Evolutionary conservation across 306 rosid genomes (phyloP).

Genomic region (Cicer arietinum): DNA sequence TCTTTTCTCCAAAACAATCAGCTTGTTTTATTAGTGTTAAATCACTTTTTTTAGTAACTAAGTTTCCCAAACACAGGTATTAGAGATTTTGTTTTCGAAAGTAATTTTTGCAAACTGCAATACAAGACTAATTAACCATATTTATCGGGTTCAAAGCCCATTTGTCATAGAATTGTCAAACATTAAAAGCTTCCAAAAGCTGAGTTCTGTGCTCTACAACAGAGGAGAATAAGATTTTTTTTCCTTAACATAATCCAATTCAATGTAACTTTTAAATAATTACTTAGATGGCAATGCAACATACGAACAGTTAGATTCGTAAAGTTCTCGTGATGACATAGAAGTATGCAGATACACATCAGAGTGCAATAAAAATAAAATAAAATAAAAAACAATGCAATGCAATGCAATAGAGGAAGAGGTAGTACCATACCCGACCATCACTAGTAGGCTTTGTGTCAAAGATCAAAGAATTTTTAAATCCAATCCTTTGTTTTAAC

Average conservation of each 20-base stretch:
- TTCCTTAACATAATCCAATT: neutral
- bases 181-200: slow-evolving; percentile 34
- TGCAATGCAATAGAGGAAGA: slow-evolving; percentile 35
- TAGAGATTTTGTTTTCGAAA: neutral
- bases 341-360: slow-evolving; percentile 25
- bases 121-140: slow-evolving; percentile 18
- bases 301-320: slow-evolving; percentile 27
- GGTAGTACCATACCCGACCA: slow-evolving; percentile 78
- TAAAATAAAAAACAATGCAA: slow-evolving; percentile 22
- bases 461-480: slow-evolving; percentile 86
- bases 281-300: neutral
- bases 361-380: slow-evolving; percentile 23
- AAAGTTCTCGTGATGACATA: slow-evolving; percentile 4
- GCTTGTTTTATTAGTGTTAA: slow-evolving; percentile 12
- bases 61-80: slow-evolving; percentile 3
- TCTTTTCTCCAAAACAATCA: neutral
- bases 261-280: slow-evolving; percentile 19
- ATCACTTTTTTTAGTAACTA: slow-evolving; percentile 17
- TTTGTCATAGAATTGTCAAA: slow-evolving; percentile 19
- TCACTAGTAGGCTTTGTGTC: slow-evolving; percentile 89
- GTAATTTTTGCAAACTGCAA: slow-evolving; percentile 11
- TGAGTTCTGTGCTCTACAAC: slow-evolving; percentile 1
- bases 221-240: neutral
- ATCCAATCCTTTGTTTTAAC: slow-evolving; percentile 81
- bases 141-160: slow-evolving; percentile 20